These are phyloP conservation scores for Chytriomyces sp. DNA, from an alignment of 192 early-diverging fungal genomes.

Conservation along the genomic window DNA sequence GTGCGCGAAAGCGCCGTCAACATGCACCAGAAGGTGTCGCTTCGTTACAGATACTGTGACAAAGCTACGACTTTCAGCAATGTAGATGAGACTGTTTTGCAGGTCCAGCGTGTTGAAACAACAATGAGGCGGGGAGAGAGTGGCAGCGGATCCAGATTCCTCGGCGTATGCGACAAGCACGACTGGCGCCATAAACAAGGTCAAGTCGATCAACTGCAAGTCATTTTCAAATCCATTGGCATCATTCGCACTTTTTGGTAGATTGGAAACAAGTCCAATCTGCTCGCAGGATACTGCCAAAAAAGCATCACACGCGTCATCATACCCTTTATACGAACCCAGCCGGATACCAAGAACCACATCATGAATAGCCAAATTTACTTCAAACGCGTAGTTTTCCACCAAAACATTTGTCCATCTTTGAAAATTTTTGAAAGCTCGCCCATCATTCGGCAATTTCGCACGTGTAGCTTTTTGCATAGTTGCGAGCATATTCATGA, in stretches of 20 bases:
- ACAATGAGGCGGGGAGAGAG: neutral
- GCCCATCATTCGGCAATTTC: neutral
- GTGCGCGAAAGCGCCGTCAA: neutral
- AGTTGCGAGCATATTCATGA: neutral
- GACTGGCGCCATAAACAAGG: constrained; percentile 23
- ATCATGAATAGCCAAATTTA: constrained; percentile 7
- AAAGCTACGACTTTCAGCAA: constrained; percentile 17
- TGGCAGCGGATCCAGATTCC: neutral
- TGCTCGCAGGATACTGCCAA: constrained; percentile 14
- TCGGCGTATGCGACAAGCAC: neutral
- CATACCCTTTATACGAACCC: constrained; percentile 17
- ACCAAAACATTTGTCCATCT: constrained; percentile 20
- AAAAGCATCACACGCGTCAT: constrained; percentile 16
- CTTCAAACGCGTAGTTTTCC: neutral
- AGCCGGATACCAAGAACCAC: constrained; percentile 16
- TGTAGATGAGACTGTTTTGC: neutral
- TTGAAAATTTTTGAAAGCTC: constrained; percentile 6
- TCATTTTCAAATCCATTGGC: neutral
- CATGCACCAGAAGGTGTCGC: neutral
- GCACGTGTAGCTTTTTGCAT: neutral
- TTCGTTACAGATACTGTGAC: neutral
- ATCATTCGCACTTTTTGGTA: neutral
- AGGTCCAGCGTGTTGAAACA: neutral
- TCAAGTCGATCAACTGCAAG: constrained; percentile 21
- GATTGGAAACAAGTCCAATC: neutral